Evolutionary conservation across 2,329 filamentous ascomycete species (phyloP), one percentile per base, ranked within the genome.

Genomic region (Neonectria coccinea): DNA sequence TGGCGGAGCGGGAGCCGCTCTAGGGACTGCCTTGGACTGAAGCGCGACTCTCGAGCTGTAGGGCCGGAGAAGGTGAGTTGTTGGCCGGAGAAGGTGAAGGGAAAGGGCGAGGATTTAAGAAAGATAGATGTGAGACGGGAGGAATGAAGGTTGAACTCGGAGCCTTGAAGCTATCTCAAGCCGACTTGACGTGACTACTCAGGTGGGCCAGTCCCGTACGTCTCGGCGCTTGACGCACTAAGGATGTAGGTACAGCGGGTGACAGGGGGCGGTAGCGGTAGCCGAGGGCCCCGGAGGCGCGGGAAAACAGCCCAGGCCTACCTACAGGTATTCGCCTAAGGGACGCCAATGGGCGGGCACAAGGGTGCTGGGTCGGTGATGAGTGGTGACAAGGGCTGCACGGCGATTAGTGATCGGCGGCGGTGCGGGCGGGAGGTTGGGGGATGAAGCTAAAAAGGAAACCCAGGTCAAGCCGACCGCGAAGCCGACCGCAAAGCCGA

Each of bases 331-430:
- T 54, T 55, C 22, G 50, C 57, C 57, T 60, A 54, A 58, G 33
- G 31, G 54, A 41, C 44, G 56, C 53, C 27, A 51, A 51, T 36
- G 62, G 50, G 27, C 42, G 62, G 50, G 27, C 42, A 18, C 22
- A 27, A 18, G 20, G 29, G 20, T 27, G 36, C 18, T 52, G 14
- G 36, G 36, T 39, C 16, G 36, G 36, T 39, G 36, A 39, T 39
- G 36, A n/a, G 14, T 44, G n/a, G 36, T 44, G n/a, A 39, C 39
- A 45, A 47, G 56, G 59, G 60, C 25, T 52, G 62, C 54, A 31
- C 14, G 41, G 39, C n/a, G 56, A 67, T 71, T 71, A 66, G 54
- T 71, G 55, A 66, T 65, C 61, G 22, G 59, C 63, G 57, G 57
- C 47, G 52, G 62, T 62, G 61, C 56, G 59, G 59, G 55, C 56